These are phyloP conservation scores for Filosporella fistucella DNA, from an alignment of 495 filamentous ascomycete species.

Conservation along the genomic window DNA sequence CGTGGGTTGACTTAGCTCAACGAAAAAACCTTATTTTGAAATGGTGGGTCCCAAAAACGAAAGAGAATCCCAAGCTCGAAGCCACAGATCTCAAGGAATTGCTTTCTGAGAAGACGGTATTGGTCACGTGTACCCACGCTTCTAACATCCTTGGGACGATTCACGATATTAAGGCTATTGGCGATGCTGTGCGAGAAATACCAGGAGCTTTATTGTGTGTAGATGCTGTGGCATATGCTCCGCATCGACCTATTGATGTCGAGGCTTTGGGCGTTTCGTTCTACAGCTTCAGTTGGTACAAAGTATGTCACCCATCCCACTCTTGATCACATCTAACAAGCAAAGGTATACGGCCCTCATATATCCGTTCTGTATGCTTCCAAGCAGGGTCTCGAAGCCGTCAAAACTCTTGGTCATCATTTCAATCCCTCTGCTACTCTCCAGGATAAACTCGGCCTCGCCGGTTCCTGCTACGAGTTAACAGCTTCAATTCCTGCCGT, in stretches of 20 bases:
- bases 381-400: slow-evolving; percentile 37
- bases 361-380: slow-evolving; percentile 62
- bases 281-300: slow-evolving; percentile 75
- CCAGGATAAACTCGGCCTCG: slow-evolving; percentile 59
- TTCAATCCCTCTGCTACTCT: slow-evolving; percentile 58
- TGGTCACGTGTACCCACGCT: slow-evolving; percentile 66
- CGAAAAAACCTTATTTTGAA: slow-evolving; percentile 54
- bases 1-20: slow-evolving; percentile 61
- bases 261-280: slow-evolving; percentile 62
- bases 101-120: slow-evolving; percentile 51
- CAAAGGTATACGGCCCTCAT: slow-evolving; percentile 64
- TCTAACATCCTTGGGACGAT: slow-evolving; percentile 70
- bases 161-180: slow-evolving; percentile 53
- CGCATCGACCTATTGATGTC: slow-evolving; percentile 65
- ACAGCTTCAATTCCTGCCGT: slow-evolving; percentile 53
- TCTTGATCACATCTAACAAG: slow-evolving; percentile 1
- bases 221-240: slow-evolving; percentile 68
- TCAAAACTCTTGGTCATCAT: slow-evolving; percentile 57
- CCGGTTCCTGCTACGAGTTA: slow-evolving; percentile 63
- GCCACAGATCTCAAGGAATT: slow-evolving; percentile 46
- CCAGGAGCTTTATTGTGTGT: slow-evolving; percentile 38
- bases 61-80: slow-evolving; percentile 49
- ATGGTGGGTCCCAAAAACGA: slow-evolving; percentile 54
- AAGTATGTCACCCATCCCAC: slow-evolving; percentile 31
- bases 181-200: slow-evolving; percentile 43